A percentile compares a stretch with the other conserved stretches of the same genome.
These are phyloP conservation scores for Oryza glaberrima DNA, from an alignment of 176 grass and related monocot genomes.

Conservation along the genomic window DNA sequence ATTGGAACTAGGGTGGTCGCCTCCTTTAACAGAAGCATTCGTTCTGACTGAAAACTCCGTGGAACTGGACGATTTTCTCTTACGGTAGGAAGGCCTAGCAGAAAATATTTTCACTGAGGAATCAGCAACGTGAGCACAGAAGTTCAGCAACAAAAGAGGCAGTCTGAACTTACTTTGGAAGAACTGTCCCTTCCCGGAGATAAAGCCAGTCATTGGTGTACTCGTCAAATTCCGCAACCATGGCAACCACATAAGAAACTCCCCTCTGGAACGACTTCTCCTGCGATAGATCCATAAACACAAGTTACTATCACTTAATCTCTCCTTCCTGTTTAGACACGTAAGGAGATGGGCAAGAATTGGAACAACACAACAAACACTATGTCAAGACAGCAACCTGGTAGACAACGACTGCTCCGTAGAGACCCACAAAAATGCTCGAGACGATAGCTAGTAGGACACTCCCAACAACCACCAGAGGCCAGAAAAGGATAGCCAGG, in stretches of 20 bases:
- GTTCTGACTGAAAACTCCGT: slow-evolving; percentile 65
- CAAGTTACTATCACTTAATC: background rate
- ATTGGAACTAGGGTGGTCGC: slow-evolving; percentile 46
- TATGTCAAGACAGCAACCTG: slow-evolving; percentile 52
- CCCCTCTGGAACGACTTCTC: slow-evolving; percentile 78
- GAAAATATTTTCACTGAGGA: background rate
- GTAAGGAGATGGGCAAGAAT: background rate
- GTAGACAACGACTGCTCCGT: slow-evolving; percentile 83
- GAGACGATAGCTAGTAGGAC: slow-evolving; percentile 77
- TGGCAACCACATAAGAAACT: slow-evolving; percentile 77
- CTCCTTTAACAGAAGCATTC: slow-evolving; percentile 56
- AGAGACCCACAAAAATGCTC: slow-evolving; percentile 92
- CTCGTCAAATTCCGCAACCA: slow-evolving; percentile 94
- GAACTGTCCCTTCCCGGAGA: slow-evolving; percentile 83
- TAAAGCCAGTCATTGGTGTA: slow-evolving; percentile 99
- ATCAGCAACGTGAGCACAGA: background rate
- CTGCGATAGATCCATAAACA: slow-evolving; percentile 26
- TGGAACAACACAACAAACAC: background rate
- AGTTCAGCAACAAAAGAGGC: background rate
- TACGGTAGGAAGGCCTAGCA: slow-evolving; percentile 76
- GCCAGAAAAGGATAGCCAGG: slow-evolving; percentile 90
- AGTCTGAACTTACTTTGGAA: slow-evolving; percentile 69
- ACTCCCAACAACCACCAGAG: slow-evolving; percentile 82
- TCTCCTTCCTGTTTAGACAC: background rate
- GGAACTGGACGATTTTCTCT: slow-evolving; percentile 63